Evolutionary conservation across 1,284 basidiomycete genomes (phyloP), one percentile per base, ranked within the genome.

Genomic region (Ceratobasidium sp.): DNA sequence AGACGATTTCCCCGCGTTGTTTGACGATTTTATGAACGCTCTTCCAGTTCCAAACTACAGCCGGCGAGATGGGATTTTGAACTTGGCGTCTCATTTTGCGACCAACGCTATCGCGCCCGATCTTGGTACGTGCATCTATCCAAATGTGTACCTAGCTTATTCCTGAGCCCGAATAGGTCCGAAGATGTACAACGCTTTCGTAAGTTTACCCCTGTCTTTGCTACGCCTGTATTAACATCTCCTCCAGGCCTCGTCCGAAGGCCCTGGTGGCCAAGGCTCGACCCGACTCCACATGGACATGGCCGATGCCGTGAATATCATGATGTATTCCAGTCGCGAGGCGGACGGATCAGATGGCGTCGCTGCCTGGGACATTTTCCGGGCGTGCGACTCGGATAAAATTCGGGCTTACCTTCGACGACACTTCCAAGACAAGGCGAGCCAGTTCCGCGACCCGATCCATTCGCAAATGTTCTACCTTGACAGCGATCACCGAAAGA

Each of bases 241-340:
- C 71, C 87, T 89, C 0, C 84, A 90, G 82, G 86, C 87, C 10
- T 88, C 88, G 10, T 83, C 79, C 43, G 86, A 88, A 72, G 78
- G 79, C 13, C 77, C 81, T 22, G 89, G 88, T 6, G 90, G 86
- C 74, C 90, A 90, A 74, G 91, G 92, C 7, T 88, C 91, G 27
- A 98, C 96, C 2, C 83, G 93, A 54, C 78, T 98, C 62, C 95
- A 98, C 77, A 96, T 96, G 93, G 95, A 98, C 78, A 94, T 96
- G 84, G 94, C 95, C 0, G 95, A 98, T 75, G 94, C 94, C 1
- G 81, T 97, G 72, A 98, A 98, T 78, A 86, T 97, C 74, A 94
- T 98, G 91, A 85, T 92, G 8, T 88, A 88, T 77, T 85, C 93
- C 7, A 82, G 87, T 5, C 75, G 78, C 1, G 84, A 84, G 2